Conservation (phyloP, 257 asterid species). For the Coffea eugenioides region DNA sequence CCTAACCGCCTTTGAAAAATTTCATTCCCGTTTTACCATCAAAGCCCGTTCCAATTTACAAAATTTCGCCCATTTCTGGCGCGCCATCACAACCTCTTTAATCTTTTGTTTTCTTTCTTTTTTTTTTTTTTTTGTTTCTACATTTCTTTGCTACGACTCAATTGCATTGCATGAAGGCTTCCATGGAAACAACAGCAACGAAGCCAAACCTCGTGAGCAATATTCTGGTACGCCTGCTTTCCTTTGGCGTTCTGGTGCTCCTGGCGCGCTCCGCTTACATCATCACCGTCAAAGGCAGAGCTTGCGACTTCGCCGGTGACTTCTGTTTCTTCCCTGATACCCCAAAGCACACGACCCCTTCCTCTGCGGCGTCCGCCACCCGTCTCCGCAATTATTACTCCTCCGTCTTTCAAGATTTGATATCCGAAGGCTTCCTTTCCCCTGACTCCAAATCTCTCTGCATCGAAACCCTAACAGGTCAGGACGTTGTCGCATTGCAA, state of each 20-base stretch:
- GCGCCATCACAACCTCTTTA: background rate
- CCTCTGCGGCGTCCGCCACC: slow-evolving; percentile 16
- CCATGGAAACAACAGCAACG: slow-evolving; percentile 34
- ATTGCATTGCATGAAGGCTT: slow-evolving; percentile 13
- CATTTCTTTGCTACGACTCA: background rate
- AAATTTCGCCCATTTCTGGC: slow-evolving; percentile 12
- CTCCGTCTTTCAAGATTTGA: slow-evolving; percentile 52
- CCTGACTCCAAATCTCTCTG: slow-evolving; percentile 45
- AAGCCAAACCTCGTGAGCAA: slow-evolving; percentile 36
- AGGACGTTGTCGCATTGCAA: slow-evolving; percentile 45
- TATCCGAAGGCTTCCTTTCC: slow-evolving; percentile 40
- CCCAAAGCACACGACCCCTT: slow-evolving; percentile 2
- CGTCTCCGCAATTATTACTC: slow-evolving; percentile 34
- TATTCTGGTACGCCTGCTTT: slow-evolving; percentile 49
- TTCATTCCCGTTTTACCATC: slow-evolving; percentile 14
- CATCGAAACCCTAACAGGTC: slow-evolving; percentile 34
- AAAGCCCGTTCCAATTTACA: slow-evolving; percentile 13
- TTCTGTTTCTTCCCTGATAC: slow-evolving; percentile 36
- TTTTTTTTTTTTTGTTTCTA: background rate
- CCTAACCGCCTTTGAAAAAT: background rate
- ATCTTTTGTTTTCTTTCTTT: background rate
- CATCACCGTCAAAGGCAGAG: slow-evolving; percentile 41
- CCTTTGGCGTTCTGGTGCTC: slow-evolving; percentile 50
- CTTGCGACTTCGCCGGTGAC: slow-evolving; percentile 36
- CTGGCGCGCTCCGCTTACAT: slow-evolving; percentile 57